Percentiles rank a stretch among this genome's conserved stretches.
phyloP scores from a whole-genome alignment of 2,329 filamentous ascomycete species.

The Talaromyces sp. region DNA sequence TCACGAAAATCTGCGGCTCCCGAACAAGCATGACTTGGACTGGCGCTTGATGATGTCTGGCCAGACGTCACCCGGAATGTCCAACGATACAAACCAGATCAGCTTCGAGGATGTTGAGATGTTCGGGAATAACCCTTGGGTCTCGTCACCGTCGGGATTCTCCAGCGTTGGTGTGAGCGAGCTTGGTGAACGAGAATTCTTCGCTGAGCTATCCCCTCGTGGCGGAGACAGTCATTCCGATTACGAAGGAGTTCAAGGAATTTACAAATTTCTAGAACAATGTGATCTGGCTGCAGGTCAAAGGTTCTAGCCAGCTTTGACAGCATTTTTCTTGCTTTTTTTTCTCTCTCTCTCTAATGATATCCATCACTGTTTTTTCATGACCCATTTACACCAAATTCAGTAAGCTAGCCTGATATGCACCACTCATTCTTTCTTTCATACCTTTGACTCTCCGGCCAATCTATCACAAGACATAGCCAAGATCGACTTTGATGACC shows the following conservation, averaged over 20 bases:
- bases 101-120: constrained; percentile 44
- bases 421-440: neutral
- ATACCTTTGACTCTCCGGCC: neutral
- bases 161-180: constrained; percentile 58
- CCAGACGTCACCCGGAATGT: constrained; percentile 26
- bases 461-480: neutral
- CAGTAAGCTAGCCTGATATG: neutral
- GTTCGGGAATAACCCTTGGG: constrained; percentile 53
- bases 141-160: constrained; percentile 53
- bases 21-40: constrained; percentile 40
- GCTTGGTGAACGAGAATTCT: constrained; percentile 40
- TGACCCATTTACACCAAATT: neutral
- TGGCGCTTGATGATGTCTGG: constrained; percentile 59
- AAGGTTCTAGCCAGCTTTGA: constrained; percentile 18
- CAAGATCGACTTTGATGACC: neutral
- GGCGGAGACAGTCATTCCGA: constrained; percentile 43
- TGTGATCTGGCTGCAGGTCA: constrained; percentile 52
- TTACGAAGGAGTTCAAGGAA: constrained; percentile 63
- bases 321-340: constrained; percentile 14
- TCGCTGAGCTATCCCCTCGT: constrained; percentile 35
- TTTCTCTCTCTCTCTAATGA: neutral
- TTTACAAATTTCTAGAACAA: constrained; percentile 63
- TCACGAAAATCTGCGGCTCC: constrained; percentile 31
- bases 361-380: constrained; percentile 7
- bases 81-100: constrained; percentile 27